Evolutionary conservation across 1,284 basidiomycete genomes (phyloP).

Genomic region (Fomitopsis betulina): DNA sequence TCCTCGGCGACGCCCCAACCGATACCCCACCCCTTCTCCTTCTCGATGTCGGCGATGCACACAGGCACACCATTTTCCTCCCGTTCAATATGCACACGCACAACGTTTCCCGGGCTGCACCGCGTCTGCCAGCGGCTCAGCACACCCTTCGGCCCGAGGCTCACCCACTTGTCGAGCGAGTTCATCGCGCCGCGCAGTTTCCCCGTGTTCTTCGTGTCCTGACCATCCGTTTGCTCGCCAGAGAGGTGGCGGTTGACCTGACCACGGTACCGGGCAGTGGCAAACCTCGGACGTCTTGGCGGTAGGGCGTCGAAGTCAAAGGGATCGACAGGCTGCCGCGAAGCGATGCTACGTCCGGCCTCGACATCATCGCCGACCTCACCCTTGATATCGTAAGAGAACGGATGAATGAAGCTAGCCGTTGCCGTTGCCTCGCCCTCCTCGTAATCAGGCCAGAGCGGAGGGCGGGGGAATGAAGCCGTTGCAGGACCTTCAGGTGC

Average conservation of each 20-base stretch:
- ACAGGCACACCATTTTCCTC: slow-evolving; percentile 4
- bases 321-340: slow-evolving; percentile 37
- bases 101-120: slow-evolving; percentile 28
- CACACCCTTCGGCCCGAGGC: slow-evolving; percentile 12
- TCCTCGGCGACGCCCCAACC: slow-evolving; percentile 3
- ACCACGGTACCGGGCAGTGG: background rate
- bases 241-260: slow-evolving; percentile 1
- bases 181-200: background rate
- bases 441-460: slow-evolving; percentile 20
- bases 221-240: background rate
- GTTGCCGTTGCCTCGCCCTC: slow-evolving; percentile 32
- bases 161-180: background rate
- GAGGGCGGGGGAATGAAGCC: slow-evolving; percentile 4
- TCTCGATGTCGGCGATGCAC: slow-evolving; percentile 1
- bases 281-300: slow-evolving; percentile 9
- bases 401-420: slow-evolving; percentile 54
- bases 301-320: slow-evolving; percentile 61
- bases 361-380: slow-evolving; percentile 18
- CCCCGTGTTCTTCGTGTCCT: background rate
- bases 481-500: slow-evolving; percentile 51
- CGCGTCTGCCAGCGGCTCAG: slow-evolving; percentile 24
- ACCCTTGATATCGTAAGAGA: slow-evolving; percentile 36
- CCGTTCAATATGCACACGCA: slow-evolving; percentile 15
- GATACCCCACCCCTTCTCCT: slow-evolving; percentile 7
- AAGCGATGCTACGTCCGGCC: slow-evolving; percentile 14